A percentile compares a stretch with the other conserved stretches of the same genome.
phyloP scores from a whole-genome alignment of 2,329 filamentous ascomycete genomes.

The Fusarium sp. region DNA sequence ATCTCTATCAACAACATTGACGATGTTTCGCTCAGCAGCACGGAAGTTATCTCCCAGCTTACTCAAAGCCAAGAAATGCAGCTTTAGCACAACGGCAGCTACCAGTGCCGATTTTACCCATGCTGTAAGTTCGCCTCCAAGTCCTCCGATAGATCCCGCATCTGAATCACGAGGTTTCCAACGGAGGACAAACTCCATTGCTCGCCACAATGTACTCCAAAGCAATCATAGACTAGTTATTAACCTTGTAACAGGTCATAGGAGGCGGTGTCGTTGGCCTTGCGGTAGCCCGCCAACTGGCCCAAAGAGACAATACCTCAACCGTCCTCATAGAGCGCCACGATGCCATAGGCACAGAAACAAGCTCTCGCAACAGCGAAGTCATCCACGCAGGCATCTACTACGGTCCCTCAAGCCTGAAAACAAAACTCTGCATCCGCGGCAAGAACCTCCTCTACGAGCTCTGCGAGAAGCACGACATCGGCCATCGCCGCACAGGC shows the following conservation, averaged over 20 bases:
- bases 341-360: conserved; percentile 81
- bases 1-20: conserved; percentile 16
- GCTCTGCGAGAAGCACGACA: conserved; percentile 74
- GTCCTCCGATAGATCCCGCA: conserved; percentile 7
- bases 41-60: background rate
- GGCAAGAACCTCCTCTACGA: conserved; percentile 83
- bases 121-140: conserved; percentile 50
- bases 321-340: conserved; percentile 88
- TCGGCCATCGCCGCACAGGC: conserved; percentile 80
- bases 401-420: conserved; percentile 81
- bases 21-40: conserved; percentile 30
- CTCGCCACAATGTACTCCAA: background rate
- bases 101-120: conserved; percentile 59
- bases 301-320: conserved; percentile 69
- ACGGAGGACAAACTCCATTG: background rate
- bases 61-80: conserved; percentile 24
- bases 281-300: conserved; percentile 79
- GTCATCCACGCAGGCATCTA: conserved; percentile 97
- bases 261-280: conserved; percentile 79
- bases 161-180: conserved; percentile 11
- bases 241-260: conserved; percentile 58
- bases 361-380: conserved; percentile 90
- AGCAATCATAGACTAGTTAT: background rate
- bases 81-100: conserved; percentile 53
- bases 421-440: conserved; percentile 83